phyloP scores from a whole-genome alignment of 2,329 filamentous ascomycete genomes.

The Stagonosporopsis tanaceti region DNA sequence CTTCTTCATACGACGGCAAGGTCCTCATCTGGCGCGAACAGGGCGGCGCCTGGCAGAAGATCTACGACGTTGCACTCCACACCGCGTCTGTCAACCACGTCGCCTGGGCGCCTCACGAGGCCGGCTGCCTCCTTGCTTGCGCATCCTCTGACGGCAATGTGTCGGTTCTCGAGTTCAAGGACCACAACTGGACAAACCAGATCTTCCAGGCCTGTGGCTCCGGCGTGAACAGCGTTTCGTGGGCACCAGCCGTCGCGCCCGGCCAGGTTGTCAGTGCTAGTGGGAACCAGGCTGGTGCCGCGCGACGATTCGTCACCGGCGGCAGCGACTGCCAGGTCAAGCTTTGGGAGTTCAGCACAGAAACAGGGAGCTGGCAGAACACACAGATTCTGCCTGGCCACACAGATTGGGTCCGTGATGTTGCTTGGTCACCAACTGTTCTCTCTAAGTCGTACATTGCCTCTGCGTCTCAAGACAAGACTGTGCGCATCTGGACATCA shows the following conservation, averaged over 20 bases:
- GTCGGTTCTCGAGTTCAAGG: constrained; percentile 94
- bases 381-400: constrained; percentile 74
- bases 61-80: constrained; percentile 93
- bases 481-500: constrained; percentile 92
- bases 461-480: constrained; percentile 94
- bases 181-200: constrained; percentile 89
- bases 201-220: constrained; percentile 92
- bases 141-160: constrained; percentile 94
- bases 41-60: constrained; percentile 67
- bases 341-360: constrained; percentile 80
- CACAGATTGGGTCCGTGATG: constrained; percentile 95
- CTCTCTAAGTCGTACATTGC: constrained; percentile 97
- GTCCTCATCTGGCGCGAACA: constrained; percentile 98
- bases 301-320: constrained; percentile 89
- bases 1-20: constrained; percentile 95
- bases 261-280: constrained; percentile 82
- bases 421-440: constrained; percentile 95
- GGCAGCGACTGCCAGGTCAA: constrained; percentile 93
- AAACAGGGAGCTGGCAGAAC: constrained; percentile 61
- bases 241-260: constrained; percentile 86
- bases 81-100: constrained; percentile 97
- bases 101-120: constrained; percentile 96
- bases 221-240: constrained; percentile 94
- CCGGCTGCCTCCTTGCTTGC: constrained; percentile 91
- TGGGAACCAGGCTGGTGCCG: constrained; percentile 61